Conservation (phyloP, 2,329 filamentous ascomycete species). For the Penicillium sp. region DNA sequence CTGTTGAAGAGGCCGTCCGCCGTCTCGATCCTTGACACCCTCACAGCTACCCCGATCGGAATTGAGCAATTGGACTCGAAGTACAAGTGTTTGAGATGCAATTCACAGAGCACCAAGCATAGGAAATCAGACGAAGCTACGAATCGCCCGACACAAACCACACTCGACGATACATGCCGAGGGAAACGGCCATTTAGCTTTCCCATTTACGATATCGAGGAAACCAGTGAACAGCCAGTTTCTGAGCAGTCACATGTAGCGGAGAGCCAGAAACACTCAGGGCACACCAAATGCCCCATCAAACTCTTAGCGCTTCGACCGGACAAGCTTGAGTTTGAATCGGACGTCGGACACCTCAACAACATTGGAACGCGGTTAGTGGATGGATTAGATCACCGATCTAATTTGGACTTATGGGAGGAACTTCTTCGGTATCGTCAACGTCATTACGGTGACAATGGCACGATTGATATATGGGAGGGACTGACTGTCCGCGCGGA, state of each 20-base stretch:
- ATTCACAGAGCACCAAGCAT: slow-evolving; percentile 21
- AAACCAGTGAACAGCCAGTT: slow-evolving; percentile 7
- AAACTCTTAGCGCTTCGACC: slow-evolving; percentile 30
- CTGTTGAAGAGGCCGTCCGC: slow-evolving; percentile 45
- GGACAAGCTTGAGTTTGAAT: slow-evolving; percentile 44
- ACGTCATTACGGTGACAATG: slow-evolving; percentile 45
- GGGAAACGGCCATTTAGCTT: slow-evolving; percentile 21
- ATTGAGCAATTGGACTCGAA: slow-evolving; percentile 35
- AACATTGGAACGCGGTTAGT: slow-evolving; percentile 41
- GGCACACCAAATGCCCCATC: slow-evolving; percentile 1
- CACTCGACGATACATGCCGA: slow-evolving; percentile 4
- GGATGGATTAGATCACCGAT: slow-evolving; percentile 32
- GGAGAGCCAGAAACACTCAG: neutral
- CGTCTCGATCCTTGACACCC: slow-evolving; percentile 38
- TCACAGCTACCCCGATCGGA: slow-evolving; percentile 32
- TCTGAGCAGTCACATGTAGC: neutral
- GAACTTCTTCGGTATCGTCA: slow-evolving; percentile 47
- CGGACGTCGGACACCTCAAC: slow-evolving; percentile 39
- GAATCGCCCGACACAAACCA: neutral
- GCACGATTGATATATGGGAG: slow-evolving; percentile 45
- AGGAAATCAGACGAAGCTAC: slow-evolving; percentile 6
- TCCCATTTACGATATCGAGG: slow-evolving; percentile 32
- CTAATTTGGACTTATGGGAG: slow-evolving; percentile 47
- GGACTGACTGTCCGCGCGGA: slow-evolving; percentile 35
- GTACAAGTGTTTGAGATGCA: slow-evolving; percentile 32